Evolutionary conservation across 352 stramenopile species (phyloP).

Genomic region (Phytophthora pseudosyringae): DNA sequence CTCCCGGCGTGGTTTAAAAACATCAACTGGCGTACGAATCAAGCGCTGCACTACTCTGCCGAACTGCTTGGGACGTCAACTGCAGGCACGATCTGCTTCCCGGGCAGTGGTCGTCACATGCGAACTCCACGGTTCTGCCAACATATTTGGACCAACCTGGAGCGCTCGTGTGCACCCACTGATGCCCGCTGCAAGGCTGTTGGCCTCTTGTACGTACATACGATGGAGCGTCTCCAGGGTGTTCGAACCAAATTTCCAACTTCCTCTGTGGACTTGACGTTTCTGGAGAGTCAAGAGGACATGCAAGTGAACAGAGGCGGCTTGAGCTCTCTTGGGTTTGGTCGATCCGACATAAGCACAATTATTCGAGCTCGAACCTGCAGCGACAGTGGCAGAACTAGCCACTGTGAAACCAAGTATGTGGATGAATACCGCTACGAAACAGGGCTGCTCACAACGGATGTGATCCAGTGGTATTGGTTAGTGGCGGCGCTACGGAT

Average conservation of each 20-base stretch:
- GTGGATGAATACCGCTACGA: conserved; percentile 59
- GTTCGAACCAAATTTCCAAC: conserved; percentile 20
- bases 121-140: conserved; percentile 24
- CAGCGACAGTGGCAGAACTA: conserved; percentile 4
- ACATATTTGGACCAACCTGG: conserved; percentile 35
- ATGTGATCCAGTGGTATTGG: conserved; percentile 39
- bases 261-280: conserved; percentile 23
- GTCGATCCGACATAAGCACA: conserved; percentile 27
- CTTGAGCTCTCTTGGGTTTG: conserved; percentile 12
- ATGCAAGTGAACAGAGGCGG: conserved; percentile 19
- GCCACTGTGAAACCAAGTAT: conserved; percentile 38
- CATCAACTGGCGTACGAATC: conserved; percentile 38
- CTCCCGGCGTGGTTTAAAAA: conserved; percentile 40
- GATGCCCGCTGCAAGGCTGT: conserved; percentile 4
- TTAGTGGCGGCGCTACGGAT: conserved; percentile 29
- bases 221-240: conserved; percentile 6
- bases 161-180: conserved; percentile 15
- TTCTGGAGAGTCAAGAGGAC: conserved; percentile 37
- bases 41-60: conserved; percentile 39
- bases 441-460: conserved; percentile 20
- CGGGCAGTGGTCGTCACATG: background rate
- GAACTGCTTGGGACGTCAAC: conserved; percentile 2
- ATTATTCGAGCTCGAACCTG: conserved; percentile 28
- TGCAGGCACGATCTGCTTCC: conserved; percentile 30
- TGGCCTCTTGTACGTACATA: conserved; percentile 21